phyloP scores from a whole-genome alignment of 2,329 filamentous ascomycete species.

The Xylaria sp. region DNA sequence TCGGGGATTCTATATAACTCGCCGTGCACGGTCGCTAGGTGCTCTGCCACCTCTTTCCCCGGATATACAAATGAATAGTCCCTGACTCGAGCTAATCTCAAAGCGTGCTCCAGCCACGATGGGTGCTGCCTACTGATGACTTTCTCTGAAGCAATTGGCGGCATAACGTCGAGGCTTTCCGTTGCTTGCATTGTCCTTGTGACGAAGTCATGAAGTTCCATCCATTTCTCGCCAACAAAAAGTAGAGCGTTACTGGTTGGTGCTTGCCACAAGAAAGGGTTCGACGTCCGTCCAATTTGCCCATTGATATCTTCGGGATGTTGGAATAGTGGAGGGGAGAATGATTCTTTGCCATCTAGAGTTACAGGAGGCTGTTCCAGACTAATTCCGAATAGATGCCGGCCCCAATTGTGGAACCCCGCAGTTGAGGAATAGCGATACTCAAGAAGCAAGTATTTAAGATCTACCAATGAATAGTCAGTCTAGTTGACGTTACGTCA shows the following conservation, averaged over 20 bases:
- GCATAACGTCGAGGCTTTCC: slow-evolving; percentile 50
- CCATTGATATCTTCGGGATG: slow-evolving; percentile 45
- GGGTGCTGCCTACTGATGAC: slow-evolving; percentile 48
- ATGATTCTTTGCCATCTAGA: slow-evolving; percentile 68
- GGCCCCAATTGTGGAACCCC: slow-evolving; percentile 58
- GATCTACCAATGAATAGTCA: slow-evolving; percentile 57
- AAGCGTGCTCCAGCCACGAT: slow-evolving; percentile 67
- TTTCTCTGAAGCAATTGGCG: slow-evolving; percentile 62
- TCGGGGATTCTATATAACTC: slow-evolving; percentile 81
- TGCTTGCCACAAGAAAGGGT: slow-evolving; percentile 84
- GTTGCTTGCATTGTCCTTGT: slow-evolving; percentile 67
- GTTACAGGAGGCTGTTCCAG: slow-evolving; percentile 76
- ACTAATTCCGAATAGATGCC: slow-evolving; percentile 79
- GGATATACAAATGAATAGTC: slow-evolving; percentile 88
- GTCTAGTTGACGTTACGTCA: neutral
- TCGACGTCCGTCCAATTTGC: slow-evolving; percentile 49
- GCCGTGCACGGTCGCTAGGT: slow-evolving; percentile 78
- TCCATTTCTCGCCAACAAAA: slow-evolving; percentile 87
- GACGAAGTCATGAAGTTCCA: slow-evolving; percentile 84
- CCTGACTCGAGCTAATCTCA: slow-evolving; percentile 79
- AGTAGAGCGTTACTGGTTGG: slow-evolving; percentile 85
- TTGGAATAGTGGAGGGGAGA: slow-evolving; percentile 57
- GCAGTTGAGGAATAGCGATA: slow-evolving; percentile 74
- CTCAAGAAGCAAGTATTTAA: slow-evolving; percentile 81
- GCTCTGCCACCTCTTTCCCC: slow-evolving; percentile 61